Conservation (phyloP, 2,329 filamentous ascomycete species). For the Aspergillus chevalieri region DNA sequence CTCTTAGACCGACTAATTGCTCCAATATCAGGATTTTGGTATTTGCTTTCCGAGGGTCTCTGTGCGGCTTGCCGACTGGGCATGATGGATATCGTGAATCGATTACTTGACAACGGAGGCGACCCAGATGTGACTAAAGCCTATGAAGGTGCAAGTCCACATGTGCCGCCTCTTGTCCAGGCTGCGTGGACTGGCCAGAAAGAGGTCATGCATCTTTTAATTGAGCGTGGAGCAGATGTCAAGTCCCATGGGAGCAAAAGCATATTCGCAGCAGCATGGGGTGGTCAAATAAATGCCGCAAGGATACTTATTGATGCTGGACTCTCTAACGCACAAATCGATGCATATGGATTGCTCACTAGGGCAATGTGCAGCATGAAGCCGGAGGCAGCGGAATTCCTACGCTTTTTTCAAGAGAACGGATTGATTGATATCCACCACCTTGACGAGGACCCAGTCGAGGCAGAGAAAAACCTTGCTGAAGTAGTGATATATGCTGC, state of each 20-base stretch:
- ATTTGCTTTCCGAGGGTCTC: not conserved
- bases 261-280: conserved; percentile 1
- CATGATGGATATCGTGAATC: not conserved
- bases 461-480: not conserved
- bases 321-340: not conserved
- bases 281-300: not conserved
- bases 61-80: not conserved
- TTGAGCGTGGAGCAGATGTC: not conserved
- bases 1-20: not conserved
- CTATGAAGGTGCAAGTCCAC: not conserved
- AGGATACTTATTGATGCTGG: not conserved
- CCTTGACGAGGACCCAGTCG: not conserved
- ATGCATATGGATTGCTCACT: not conserved
- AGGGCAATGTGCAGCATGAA: not conserved
- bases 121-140: not conserved
- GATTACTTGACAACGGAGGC: conserved; percentile 2
- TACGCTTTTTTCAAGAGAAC: not conserved
- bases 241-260: not conserved
- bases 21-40: not conserved
- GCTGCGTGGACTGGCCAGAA: conserved; percentile 1
- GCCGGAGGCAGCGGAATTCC: not conserved
- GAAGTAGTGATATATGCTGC: not conserved
- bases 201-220: not conserved
- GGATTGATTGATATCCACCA: not conserved
- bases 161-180: not conserved